Evolutionary conservation across 2,329 filamentous ascomycete species (phyloP).

Genomic region (Sporothrix pallida): DNA sequence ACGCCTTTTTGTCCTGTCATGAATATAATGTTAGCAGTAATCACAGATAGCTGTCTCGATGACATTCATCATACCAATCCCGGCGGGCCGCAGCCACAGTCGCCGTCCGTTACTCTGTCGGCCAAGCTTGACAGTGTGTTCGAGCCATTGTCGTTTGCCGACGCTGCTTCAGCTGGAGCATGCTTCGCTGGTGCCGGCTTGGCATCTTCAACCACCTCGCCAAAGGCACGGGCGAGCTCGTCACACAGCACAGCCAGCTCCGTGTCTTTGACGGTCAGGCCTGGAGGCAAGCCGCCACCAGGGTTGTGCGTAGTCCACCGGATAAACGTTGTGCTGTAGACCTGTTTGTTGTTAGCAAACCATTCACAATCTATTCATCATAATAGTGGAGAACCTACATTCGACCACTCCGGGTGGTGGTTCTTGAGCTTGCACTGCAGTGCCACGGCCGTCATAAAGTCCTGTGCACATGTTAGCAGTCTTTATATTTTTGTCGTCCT

Average conservation of each 20-base stretch:
- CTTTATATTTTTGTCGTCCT: background rate
- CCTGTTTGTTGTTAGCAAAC: constrained; percentile 56
- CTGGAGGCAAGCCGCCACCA: constrained; percentile 62
- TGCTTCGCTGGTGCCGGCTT: background rate
- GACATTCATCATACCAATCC: constrained; percentile 41
- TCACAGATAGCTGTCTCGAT: too few relatives aligned
- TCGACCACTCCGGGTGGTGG: constrained; percentile 79
- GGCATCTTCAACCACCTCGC: constrained; percentile 50
- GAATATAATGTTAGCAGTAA: too few relatives aligned
- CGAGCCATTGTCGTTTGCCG: constrained; percentile 22
- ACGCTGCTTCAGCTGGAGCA: constrained; percentile 37
- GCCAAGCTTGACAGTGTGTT: constrained; percentile 53
- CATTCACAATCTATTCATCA: too few relatives aligned
- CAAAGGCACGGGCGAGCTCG: constrained; percentile 60
- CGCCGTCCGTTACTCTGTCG: constrained; percentile 53
- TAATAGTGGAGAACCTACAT: constrained; percentile 59
- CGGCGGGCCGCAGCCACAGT: constrained; percentile 61
- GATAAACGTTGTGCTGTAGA: constrained; percentile 73
- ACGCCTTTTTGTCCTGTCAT: background rate
- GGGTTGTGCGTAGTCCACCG: constrained; percentile 76
- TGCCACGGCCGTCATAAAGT: constrained; percentile 76
- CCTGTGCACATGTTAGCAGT: constrained; percentile 49
- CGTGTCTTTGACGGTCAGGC: constrained; percentile 69
- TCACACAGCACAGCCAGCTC: constrained; percentile 68
- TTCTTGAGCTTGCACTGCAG: constrained; percentile 70